Base-by-base conservation (phyloP, 768 basidiomycete genomes). In the Lactarius evosmus region DNA sequence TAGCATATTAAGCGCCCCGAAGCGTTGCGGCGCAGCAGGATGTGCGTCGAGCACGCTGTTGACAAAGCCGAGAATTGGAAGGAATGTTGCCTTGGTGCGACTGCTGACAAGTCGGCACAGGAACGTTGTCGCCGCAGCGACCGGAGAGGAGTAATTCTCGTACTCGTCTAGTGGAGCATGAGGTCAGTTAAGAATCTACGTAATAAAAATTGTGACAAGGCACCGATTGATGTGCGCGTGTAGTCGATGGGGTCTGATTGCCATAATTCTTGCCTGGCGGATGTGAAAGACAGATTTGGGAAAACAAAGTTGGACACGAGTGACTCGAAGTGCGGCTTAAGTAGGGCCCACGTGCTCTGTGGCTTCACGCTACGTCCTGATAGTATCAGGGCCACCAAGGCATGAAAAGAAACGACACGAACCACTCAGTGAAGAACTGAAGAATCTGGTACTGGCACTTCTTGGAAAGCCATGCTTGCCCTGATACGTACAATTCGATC, bases 351-450 rank as follows among this genome's bases (percentile, higher is more conserved):
- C 5, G 92, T 96, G n/a, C 91, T 83, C 71, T 92, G 93, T 16
- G 94, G 94, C 76, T 95, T 95, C 69, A 96, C 85, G 69, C 93
- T 95, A 57, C 7, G 61, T 38, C 58, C 49, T 30, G 11, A 55
- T 56, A 61, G 56, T 27, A 63, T 33, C 53, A 33, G 53, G 33
- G 30, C 55, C 19, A 32, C 38, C 14, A 11, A 50, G 38, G 34
- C 53, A 52, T 56, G 56, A 9, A 55, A 53, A 32, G 51, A 29
- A 25, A 29, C 1, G 38, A 57, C 2, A 73, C 84, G 14, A 69
- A 93, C 93, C 94, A 95, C 72, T 93, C 91, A 7, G 87, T 89
- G 70, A 95, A 87, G 79, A 93, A 95, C 58, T 83, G 80, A 74
- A 95, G 87, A 50, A 94, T 85, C 59, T 90, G 86, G 72, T 89